phyloP scores from a whole-genome alignment of 768 basidiomycete species.

The Kwoniella europaea region DNA sequence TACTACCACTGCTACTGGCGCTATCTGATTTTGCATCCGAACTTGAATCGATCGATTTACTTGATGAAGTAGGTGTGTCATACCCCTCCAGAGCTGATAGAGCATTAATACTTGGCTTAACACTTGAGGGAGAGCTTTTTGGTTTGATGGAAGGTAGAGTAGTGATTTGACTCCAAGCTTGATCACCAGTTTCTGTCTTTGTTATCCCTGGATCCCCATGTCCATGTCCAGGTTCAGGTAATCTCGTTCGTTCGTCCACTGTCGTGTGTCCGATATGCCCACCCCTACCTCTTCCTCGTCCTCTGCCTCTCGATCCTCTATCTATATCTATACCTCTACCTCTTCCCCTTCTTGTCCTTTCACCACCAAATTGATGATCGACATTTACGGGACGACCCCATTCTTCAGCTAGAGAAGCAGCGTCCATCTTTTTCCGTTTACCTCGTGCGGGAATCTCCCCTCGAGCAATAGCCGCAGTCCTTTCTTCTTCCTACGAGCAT shows the following conservation, averaged over 20 bases:
- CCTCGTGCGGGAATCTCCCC: slow-evolving; percentile 64
- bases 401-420: slow-evolving; percentile 28
- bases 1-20: slow-evolving; percentile 26
- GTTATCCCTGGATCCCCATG: neutral
- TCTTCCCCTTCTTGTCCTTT: slow-evolving; percentile 6
- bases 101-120: slow-evolving; percentile 44
- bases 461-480: slow-evolving; percentile 76
- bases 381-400: slow-evolving; percentile 22
- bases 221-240: slow-evolving; percentile 31
- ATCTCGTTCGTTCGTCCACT: slow-evolving; percentile 36
- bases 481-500: slow-evolving; percentile 65
- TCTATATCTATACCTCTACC: slow-evolving; percentile 3
- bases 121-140: neutral
- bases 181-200: neutral
- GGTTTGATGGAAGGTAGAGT: neutral
- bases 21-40: slow-evolving; percentile 50
- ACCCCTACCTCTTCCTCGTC: slow-evolving; percentile 22
- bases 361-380: neutral
- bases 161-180: slow-evolving; percentile 10
- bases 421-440: slow-evolving; percentile 21
- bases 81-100: slow-evolving; percentile 47
- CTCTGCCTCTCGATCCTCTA: slow-evolving; percentile 19
- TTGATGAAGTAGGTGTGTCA: slow-evolving; percentile 34
- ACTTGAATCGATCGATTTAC: slow-evolving; percentile 40
- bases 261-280: slow-evolving; percentile 45